A percentile compares a stretch with the other conserved stretches of the same genome.
These are phyloP conservation scores for Diaporthe citriasiana DNA, from an alignment of 2,329 filamentous ascomycete genomes.

Conservation along the genomic window DNA sequence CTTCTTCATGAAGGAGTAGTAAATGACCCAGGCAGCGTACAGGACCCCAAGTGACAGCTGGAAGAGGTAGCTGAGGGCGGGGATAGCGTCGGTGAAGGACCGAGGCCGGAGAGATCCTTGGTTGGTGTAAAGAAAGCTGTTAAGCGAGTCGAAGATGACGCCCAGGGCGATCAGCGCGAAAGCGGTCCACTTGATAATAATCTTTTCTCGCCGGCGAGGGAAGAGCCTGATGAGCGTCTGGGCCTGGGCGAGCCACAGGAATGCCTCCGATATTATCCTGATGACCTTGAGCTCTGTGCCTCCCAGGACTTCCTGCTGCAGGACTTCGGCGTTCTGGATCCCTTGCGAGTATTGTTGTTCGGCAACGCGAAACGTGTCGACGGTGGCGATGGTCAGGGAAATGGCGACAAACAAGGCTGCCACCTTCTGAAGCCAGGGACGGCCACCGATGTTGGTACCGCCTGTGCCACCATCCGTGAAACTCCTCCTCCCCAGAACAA, in stretches of 20 bases:
- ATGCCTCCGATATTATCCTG: conserved; percentile 93
- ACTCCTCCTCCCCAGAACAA: conserved; percentile 83
- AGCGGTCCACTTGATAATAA: conserved; percentile 98
- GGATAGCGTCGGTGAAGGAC: conserved; percentile 89
- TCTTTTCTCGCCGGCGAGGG: conserved; percentile 95
- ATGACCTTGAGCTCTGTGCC: conserved; percentile 91
- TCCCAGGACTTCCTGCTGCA: conserved; percentile 85
- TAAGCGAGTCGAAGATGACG: conserved; percentile 89
- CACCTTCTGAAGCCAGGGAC: conserved; percentile 93
- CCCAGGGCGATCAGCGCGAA: conserved; percentile 94
- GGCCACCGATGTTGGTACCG: conserved; percentile 87
- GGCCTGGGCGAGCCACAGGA: conserved; percentile 96
- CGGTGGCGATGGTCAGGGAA: conserved; percentile 93
- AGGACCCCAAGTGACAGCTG: conserved; percentile 87
- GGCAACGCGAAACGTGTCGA: conserved; percentile 89
- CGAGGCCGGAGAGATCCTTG: conserved; percentile 73
- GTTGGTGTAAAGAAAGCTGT: conserved; percentile 78
- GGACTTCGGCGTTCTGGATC: conserved; percentile 80
- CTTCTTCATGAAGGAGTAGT: conserved; percentile 93
- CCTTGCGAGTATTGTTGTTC: conserved; percentile 84
- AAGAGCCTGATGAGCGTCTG: conserved; percentile 97
- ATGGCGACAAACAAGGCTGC: conserved; percentile 81
- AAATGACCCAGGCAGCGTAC: conserved; percentile 94
- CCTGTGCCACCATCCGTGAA: conserved; percentile 87
- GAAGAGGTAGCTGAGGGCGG: conserved; percentile 91